phyloP scores from a whole-genome alignment of 1,139 yeast genomes.

The Debaryomycetaceae sp. region DNA sequence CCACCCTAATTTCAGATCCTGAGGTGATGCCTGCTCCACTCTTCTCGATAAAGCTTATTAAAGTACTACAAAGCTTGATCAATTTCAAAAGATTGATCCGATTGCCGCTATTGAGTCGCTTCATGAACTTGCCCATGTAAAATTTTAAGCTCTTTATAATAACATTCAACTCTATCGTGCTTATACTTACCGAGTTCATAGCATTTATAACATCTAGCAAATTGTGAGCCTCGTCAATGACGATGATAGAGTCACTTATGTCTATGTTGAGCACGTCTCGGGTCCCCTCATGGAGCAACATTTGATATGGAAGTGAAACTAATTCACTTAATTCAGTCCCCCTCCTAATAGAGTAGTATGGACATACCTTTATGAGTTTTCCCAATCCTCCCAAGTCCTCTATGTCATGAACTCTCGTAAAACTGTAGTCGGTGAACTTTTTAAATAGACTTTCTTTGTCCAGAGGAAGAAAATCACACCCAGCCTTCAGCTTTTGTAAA shows the following conservation, averaged over 20 bases:
- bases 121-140: conserved; percentile 59
- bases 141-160: conserved; percentile 46
- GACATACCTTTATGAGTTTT: conserved; percentile 56
- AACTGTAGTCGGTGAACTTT: conserved; percentile 56
- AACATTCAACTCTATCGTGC: conserved; percentile 44
- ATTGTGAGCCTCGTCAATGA: conserved; percentile 94
- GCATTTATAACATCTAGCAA: conserved; percentile 72
- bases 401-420: conserved; percentile 70
- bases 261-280: conserved; percentile 59
- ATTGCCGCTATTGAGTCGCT: conserved; percentile 69
- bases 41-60: conserved; percentile 43
- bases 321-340: conserved; percentile 63
- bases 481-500: conserved; percentile 44
- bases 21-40: conserved; percentile 28
- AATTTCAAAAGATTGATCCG: conserved; percentile 67
- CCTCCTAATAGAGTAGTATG: conserved; percentile 72
- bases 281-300: conserved; percentile 63
- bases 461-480: conserved; percentile 54
- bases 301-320: conserved; percentile 81
- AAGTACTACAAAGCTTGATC: conserved; percentile 50
- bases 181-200: conserved; percentile 61
- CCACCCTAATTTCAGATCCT: conserved; percentile 52
- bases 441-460: conserved; percentile 27
- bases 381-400: conserved; percentile 76
- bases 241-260: conserved; percentile 61